Evolutionary conservation across 2,329 filamentous ascomycete species (phyloP).

Genomic region (Xylariaceae sp.): DNA sequence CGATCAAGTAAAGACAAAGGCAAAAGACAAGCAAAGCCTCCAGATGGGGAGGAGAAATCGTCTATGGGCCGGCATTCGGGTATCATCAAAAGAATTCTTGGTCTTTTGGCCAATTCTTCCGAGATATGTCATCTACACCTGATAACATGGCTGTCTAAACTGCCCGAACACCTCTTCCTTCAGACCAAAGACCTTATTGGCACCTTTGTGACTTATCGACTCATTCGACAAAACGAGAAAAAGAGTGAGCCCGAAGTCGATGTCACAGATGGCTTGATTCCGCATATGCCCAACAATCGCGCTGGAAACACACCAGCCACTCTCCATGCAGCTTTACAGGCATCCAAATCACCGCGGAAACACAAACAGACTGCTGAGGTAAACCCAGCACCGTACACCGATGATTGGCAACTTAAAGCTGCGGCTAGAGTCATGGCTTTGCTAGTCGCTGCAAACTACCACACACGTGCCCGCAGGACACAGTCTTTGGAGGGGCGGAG

Average conservation of each 20-base stretch:
- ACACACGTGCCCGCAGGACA: constrained; percentile 37
- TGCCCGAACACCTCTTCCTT: constrained; percentile 65
- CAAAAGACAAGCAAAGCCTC: constrained; percentile 10
- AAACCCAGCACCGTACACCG: constrained; percentile 59
- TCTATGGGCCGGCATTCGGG: constrained; percentile 67
- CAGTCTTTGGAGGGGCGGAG: constrained; percentile 37
- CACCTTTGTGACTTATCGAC: constrained; percentile 77
- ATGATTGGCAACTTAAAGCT: constrained; percentile 88
- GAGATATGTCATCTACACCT: constrained; percentile 74
- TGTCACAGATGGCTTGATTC: constrained; percentile 66
- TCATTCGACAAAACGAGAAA: constrained; percentile 69
- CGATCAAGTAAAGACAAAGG: constrained; percentile 24
- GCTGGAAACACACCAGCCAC: constrained; percentile 62
- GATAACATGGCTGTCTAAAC: constrained; percentile 73
- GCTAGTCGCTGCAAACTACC: constrained; percentile 77
- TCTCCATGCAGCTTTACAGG: constrained; percentile 72
- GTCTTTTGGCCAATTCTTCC: constrained; percentile 73
- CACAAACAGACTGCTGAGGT: constrained; percentile 53
- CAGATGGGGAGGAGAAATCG: constrained; percentile 19
- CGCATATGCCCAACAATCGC: constrained; percentile 66
- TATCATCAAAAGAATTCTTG: constrained; percentile 81
- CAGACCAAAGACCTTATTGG: constrained; percentile 73
- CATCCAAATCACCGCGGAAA: constrained; percentile 50
- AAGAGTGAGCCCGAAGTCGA: constrained; percentile 60
- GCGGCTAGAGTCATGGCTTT: constrained; percentile 77